Base-by-base conservation (phyloP, 176 grass and related monocot genomes). In the Eremochloa ophiuroides region DNA sequence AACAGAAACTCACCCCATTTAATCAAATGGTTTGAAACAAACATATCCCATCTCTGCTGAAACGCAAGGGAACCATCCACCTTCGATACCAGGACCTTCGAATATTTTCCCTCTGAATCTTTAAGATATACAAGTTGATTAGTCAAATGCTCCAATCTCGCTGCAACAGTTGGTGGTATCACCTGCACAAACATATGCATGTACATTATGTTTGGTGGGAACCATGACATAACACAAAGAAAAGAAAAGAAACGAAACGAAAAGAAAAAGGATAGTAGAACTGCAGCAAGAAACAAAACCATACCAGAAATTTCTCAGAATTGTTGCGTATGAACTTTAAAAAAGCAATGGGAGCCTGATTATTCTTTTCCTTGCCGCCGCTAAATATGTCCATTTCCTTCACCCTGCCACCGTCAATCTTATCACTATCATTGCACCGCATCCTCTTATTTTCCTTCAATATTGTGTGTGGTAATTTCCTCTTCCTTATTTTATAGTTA, bases 21-120 rank as follows among this genome's bases (percentile, higher is more conserved):
- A 65, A 94, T 87, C 1, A 26, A 82, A 87, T 94, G 86, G 46
- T 82, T 66, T 37, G 75, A 85, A 73, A 90, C 87, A 89, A 94
- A 91, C 58, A 66, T 66, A 69, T 31, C 23, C 93, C 93, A 94
- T 51, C 93, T 89, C 31, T 85, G 67, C 85, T 80, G 18, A 80
- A 91, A 94, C 58, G 62, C 62, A 38, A 89, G 76, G 37, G 29
- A 82, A 64, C 47, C 87, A 82, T 67, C 42, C 47, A 87, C 58
- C 84, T 58, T 10, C 0, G 84, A 85, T 23, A 91, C 7, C 76
- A 47, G 67, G 69, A 87, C 76, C 12, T 6, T 62, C 25, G 77
- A 92, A 82, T 3, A 3, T 8, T 51, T 87, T 31, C 58, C 82
- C 34, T 85, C 64, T 28, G 80, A 79, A 67, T 91, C 83, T 82